Evolutionary conservation across 2,329 filamentous ascomycete species (phyloP).

Genomic region (Venturia oleaginea): DNA sequence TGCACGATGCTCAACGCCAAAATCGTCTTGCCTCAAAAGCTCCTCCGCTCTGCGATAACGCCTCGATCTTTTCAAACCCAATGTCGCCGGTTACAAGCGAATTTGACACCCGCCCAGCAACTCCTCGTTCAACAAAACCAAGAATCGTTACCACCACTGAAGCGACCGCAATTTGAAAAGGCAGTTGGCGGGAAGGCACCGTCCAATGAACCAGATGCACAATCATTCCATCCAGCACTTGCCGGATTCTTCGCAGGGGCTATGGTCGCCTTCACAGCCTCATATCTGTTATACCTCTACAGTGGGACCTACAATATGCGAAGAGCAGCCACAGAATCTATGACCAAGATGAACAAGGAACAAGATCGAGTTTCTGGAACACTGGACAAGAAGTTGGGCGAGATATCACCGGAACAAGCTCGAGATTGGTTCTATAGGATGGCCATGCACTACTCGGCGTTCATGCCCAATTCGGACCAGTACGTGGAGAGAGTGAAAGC

Average conservation of each 20-base stretch:
- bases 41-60: not conserved
- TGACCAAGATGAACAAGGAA: not conserved
- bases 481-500: conserved; percentile 6
- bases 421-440: conserved; percentile 8
- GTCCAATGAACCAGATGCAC: not conserved
- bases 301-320: conserved; percentile 9
- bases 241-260: conserved; percentile 10
- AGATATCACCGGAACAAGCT: not conserved
- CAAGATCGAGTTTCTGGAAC: not conserved
- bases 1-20: not conserved
- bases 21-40: not conserved
- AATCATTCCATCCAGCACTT: conserved; percentile 12
- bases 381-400: conserved; percentile 1
- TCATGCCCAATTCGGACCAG: conserved; percentile 6
- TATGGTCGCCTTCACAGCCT: conserved; percentile 8
- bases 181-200: not conserved
- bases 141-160: not conserved
- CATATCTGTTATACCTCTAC: conserved; percentile 11
- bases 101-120: not conserved
- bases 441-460: conserved; percentile 9
- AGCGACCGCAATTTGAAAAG: not conserved
- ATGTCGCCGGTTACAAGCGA: conserved; percentile 5
- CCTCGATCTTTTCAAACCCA: conserved; percentile 3
- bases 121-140: not conserved
- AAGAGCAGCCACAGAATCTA: conserved; percentile 1